Evolutionary conservation across 495 filamentous ascomycete genomes (phyloP).

Genomic region (Talaromyces proteolyticus): DNA sequence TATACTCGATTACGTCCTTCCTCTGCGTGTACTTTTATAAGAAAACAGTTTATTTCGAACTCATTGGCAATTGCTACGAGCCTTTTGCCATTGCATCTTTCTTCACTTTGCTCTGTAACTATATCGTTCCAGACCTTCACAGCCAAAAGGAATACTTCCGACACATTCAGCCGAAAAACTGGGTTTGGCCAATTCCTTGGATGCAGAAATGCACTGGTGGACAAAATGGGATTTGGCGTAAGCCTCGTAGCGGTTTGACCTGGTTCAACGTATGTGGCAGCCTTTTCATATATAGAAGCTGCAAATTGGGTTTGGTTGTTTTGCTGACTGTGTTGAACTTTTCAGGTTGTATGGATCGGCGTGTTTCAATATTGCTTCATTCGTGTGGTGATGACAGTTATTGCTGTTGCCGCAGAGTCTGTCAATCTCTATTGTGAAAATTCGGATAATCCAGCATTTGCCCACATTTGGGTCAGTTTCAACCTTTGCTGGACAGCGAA

Average conservation of each 20-base stretch:
- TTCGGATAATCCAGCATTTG: constrained; percentile 69
- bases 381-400: constrained; percentile 75
- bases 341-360: constrained; percentile 77
- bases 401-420: constrained; percentile 69
- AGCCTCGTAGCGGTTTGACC: constrained; percentile 7
- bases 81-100: constrained; percentile 88
- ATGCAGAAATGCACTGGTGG: constrained; percentile 58
- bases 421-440: constrained; percentile 68
- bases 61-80: constrained; percentile 84
- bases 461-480: constrained; percentile 70
- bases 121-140: constrained; percentile 73
- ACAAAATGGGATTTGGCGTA: constrained; percentile 30
- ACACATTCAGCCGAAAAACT: constrained; percentile 56
- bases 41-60: constrained; percentile 76
- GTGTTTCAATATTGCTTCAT: constrained; percentile 91
- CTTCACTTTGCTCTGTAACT: constrained; percentile 80
- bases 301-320: not conserved
- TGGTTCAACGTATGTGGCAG: constrained; percentile 11
- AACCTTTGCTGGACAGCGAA: not conserved
- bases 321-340: not conserved
- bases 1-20: constrained; percentile 76
- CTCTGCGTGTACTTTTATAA: constrained; percentile 72
- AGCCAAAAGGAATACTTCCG: constrained; percentile 88
- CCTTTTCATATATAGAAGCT: too few relatives aligned
- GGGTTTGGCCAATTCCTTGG: constrained; percentile 71